These are phyloP conservation scores for Oenanthe javanica DNA, from an alignment of 140 eudicot genomes.

Conservation along the genomic window DNA sequence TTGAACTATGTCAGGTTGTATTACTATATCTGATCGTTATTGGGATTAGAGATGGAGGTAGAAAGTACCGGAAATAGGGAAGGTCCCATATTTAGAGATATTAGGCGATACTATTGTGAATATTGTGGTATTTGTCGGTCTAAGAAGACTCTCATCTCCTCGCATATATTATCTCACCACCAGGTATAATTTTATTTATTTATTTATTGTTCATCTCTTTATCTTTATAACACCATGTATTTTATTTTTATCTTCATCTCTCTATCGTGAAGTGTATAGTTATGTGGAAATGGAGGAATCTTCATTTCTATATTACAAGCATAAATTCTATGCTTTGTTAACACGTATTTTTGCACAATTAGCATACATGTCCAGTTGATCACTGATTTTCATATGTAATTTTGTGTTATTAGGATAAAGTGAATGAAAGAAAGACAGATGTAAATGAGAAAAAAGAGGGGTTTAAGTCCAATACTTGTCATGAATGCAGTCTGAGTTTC, in stretches of 20 bases:
- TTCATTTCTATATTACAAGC: not conserved
- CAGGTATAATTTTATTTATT: constrained; percentile 30
- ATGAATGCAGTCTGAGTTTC: constrained; percentile 68
- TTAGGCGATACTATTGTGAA: constrained; percentile 66
- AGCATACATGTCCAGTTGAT: too few species aligned
- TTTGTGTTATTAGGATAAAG: constrained; percentile 47
- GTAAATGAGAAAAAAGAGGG: constrained; percentile 26
- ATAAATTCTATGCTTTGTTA: not conserved
- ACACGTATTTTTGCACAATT: not conserved
- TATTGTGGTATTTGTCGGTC: constrained; percentile 87
- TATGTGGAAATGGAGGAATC: not conserved
- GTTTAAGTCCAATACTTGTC: constrained; percentile 46
- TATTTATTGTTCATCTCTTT: not conserved
- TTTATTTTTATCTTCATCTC: not conserved
- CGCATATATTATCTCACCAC: constrained; percentile 61
- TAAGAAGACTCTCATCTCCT: constrained; percentile 58
- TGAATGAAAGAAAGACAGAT: constrained; percentile 20
- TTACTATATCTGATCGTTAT: not conserved
- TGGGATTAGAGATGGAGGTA: constrained; percentile 8
- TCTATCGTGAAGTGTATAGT: not conserved
- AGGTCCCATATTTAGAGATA: constrained; percentile 53
- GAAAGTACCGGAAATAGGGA: constrained; percentile 4
- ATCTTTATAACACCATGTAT: constrained; percentile 43
- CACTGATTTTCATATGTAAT: not conserved
- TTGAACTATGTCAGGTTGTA: not conserved